Evolutionary conservation across 768 basidiomycete species (phyloP), one percentile per base, ranked within the genome.

Genomic region (Amanita exitialis): DNA sequence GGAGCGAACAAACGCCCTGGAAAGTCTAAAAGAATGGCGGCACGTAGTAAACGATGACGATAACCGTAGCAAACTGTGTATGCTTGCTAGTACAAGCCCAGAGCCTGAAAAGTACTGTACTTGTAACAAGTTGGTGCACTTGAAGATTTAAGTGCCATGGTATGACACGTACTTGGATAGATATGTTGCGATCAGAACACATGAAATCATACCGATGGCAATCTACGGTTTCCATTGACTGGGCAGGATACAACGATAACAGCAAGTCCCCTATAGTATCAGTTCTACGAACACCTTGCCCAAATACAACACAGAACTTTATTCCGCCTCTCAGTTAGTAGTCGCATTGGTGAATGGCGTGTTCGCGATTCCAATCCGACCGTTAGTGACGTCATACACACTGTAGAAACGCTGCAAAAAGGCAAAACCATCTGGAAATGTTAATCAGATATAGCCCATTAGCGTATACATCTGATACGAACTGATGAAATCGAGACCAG

Each of bases 331-430:
- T 58, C 57, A 71, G 53, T 73, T 71, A 16, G 66, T 69, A 10
- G 56, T 58, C 3, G 66, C 68, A 39, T 58, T 52, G 13, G 70
- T 74, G 54, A 62, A 66, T 20, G 52, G 57, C 6, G 70, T 74
- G 32, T 53, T 68, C 2, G 70, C 71, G 38, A 72, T 55, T 20
- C 72, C 70, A 47, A 72, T 63, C 21, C 56, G 69, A 39, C 49
- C 55, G 54, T 72, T 67, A 35, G 67, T 69, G 1, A 71, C 71
- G 54, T 79, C 77, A 45, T 63, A 77, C 5, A 74, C 74, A 25
- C 69, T 73, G 62, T 83, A 82, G 72, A 77, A 83, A 15, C 79
- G 75, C 57, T 83, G 77, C 54, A 82, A 60, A 71, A 76, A 82
- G 6, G 61, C 71, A 50, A 77, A 79, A 3, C 80, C 78, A 52